A percentile compares a stretch with the other conserved stretches of the same genome.
These are phyloP conservation scores for Podila epigama DNA, from an alignment of 192 early-diverging fungal species.

Conservation along the genomic window DNA sequence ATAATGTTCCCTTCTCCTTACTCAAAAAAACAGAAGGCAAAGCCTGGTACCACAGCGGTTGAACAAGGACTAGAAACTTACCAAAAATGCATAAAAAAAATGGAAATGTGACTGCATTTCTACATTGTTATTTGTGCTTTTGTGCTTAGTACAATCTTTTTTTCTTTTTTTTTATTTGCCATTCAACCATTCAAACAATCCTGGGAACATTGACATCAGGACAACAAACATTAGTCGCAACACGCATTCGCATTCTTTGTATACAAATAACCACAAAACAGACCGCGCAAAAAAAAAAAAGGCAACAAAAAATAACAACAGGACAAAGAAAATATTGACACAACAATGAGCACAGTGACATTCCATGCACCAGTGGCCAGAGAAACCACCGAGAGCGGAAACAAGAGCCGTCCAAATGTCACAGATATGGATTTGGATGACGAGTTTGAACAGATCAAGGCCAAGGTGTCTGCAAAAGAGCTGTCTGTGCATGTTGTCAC, in stretches of 20 bases:
- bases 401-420: neutral
- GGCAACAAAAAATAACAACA: neutral
- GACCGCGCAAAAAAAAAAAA: neutral
- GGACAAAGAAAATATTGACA: neutral
- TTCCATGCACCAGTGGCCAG: constrained; percentile 29
- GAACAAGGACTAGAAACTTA: neutral
- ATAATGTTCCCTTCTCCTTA: no score
- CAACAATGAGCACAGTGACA: constrained; percentile 26
- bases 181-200: neutral
- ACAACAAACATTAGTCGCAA: neutral
- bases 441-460: neutral
- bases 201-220: neutral
- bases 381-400: neutral
- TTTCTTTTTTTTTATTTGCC: neutral
- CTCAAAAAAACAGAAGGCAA: neutral
- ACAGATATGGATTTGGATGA: constrained; percentile 53
- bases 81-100: neutral
- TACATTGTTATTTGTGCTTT: neutral
- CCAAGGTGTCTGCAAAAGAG: constrained; percentile 1
- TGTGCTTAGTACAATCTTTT: neutral
- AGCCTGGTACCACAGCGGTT: neutral
- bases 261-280: no score
- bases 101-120: neutral
- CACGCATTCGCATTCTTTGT: no score
- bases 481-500: constrained; percentile 63